A percentile compares a stretch with the other conserved stretches of the same genome.
Conservation (phyloP, 1,284 basidiomycete genomes). For the Thelephora terrestris region DNA sequence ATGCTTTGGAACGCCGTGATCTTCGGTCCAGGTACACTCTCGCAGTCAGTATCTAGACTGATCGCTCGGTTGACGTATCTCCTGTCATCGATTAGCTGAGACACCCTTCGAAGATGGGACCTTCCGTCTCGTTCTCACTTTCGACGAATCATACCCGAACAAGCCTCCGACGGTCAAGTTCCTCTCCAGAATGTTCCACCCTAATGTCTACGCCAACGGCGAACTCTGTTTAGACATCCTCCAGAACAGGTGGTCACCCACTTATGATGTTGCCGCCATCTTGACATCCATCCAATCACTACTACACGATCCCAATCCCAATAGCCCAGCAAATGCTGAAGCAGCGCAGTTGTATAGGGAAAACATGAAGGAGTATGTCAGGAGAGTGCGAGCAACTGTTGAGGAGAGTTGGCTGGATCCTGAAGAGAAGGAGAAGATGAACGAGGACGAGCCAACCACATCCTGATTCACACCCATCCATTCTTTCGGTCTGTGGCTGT, state of each 20-base stretch:
- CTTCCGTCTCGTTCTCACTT: constrained; percentile 91
- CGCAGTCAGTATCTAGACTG: not conserved
- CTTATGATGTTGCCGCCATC: constrained; percentile 97
- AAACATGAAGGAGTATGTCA: constrained; percentile 97
- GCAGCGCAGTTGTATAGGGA: constrained; percentile 93
- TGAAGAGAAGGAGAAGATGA: constrained; percentile 47
- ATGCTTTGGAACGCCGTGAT: constrained; percentile 99
- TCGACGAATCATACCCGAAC: constrained; percentile 97
- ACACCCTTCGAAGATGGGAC: constrained; percentile 99
- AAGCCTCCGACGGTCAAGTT: constrained; percentile 97
- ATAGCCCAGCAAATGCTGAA: constrained; percentile 96
- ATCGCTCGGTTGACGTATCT: constrained; percentile 4
- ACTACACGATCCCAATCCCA: constrained; percentile 95
- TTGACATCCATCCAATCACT: constrained; percentile 93
- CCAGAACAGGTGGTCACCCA: constrained; percentile 97
- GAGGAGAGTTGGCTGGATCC: constrained; percentile 88
- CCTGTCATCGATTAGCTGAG: constrained; percentile 51
- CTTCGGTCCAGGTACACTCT: constrained; percentile 81
- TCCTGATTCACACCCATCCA: too few relatives aligned
- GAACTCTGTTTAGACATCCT: constrained; percentile 97
- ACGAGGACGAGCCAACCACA: constrained; percentile 11
- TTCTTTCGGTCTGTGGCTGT: too few relatives aligned
- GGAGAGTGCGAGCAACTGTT: constrained; percentile 84
- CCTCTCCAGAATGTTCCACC: constrained; percentile 96
- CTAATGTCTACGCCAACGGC: constrained; percentile 97